These are phyloP conservation scores for Pseudonectria buxi DNA, from an alignment of 2,329 filamentous ascomycete genomes.

Conservation along the genomic window DNA sequence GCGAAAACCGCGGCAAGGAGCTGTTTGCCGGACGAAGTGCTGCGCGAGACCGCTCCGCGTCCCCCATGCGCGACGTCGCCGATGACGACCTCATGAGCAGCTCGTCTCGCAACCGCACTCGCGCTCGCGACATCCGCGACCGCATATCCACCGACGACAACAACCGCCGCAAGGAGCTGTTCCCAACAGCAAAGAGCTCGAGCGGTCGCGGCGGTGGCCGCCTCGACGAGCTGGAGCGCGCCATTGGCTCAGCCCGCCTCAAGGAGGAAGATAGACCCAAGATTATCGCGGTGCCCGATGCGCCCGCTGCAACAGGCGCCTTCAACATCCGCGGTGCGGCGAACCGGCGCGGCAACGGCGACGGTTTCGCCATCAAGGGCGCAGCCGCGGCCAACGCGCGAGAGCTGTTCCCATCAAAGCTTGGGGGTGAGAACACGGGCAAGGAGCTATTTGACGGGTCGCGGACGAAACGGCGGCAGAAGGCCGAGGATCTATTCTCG, in stretches of 20 bases:
- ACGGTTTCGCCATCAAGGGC: constrained; percentile 62
- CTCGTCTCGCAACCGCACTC: constrained; percentile 27
- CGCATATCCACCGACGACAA: constrained; percentile 24
- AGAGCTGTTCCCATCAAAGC: constrained; percentile 64
- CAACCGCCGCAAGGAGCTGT: constrained; percentile 30
- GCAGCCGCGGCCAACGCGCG: constrained; percentile 44
- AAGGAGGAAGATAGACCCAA: constrained; percentile 39
- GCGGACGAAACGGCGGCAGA: constrained; percentile 50
- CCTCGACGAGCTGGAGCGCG: constrained; percentile 32
- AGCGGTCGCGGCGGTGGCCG: constrained; percentile 22
- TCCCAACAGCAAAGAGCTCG: constrained; percentile 27
- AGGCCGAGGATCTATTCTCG: constrained; percentile 66
- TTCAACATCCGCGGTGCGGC: constrained; percentile 58
- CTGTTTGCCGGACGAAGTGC: constrained; percentile 47
- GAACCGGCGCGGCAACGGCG: constrained; percentile 35
- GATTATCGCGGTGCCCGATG: constrained; percentile 50
- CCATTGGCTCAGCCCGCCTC: constrained; percentile 32
- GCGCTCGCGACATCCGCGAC: constrained; percentile 28
- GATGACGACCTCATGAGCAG: constrained; percentile 34
- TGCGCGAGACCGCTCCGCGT: constrained; percentile 44
- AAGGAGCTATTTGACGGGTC: constrained; percentile 61
- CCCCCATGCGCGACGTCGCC: constrained; percentile 39
- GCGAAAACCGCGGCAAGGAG: constrained; percentile 50
- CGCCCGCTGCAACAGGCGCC: constrained; percentile 33
- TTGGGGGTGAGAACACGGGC: constrained; percentile 48